Evolutionary conservation across 2,329 filamentous ascomycete species (phyloP).

Genomic region (Neopestalotiopsis clavispora): DNA sequence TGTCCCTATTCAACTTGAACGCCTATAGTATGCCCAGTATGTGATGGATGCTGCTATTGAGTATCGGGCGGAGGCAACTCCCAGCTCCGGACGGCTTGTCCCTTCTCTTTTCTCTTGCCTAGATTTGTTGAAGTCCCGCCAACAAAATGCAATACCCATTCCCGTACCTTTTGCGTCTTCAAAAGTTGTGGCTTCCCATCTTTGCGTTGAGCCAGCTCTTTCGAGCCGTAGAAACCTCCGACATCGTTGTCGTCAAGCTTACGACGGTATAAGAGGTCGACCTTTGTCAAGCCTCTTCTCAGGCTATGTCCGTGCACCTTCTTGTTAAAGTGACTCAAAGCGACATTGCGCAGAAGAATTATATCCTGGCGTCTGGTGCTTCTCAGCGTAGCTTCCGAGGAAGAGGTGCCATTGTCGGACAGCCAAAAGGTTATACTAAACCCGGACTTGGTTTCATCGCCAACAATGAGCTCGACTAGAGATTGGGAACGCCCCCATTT

Average conservation of each 20-base stretch:
- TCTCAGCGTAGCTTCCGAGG: conserved; percentile 26
- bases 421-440: conserved; percentile 90
- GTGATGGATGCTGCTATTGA: conserved; percentile 20
- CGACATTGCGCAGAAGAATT: conserved; percentile 79
- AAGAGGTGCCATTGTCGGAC: conserved; percentile 34
- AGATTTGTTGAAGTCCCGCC: conserved; percentile 38
- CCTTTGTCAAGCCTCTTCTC: conserved; percentile 69
- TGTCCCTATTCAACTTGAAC: not conserved
- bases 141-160: conserved; percentile 79
- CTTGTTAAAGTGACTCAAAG: conserved; percentile 74
- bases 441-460: conserved; percentile 81
- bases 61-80: conserved; percentile 38
- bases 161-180: conserved; percentile 70
- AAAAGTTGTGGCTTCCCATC: conserved; percentile 55
- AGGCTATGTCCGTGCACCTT: conserved; percentile 87
- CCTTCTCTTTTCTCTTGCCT: conserved; percentile 32
- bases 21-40: not conserved
- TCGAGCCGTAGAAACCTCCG: conserved; percentile 61
- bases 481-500: conserved; percentile 65
- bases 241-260: conserved; percentile 55
- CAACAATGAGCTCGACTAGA: conserved; percentile 78
- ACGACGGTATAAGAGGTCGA: conserved; percentile 68
- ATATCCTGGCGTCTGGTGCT: conserved; percentile 74
- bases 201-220: conserved; percentile 47
- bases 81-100: conserved; percentile 34